Evolutionary conservation across 139 green algal genomes (phyloP).

Genomic region (Pleodorina starrii): DNA sequence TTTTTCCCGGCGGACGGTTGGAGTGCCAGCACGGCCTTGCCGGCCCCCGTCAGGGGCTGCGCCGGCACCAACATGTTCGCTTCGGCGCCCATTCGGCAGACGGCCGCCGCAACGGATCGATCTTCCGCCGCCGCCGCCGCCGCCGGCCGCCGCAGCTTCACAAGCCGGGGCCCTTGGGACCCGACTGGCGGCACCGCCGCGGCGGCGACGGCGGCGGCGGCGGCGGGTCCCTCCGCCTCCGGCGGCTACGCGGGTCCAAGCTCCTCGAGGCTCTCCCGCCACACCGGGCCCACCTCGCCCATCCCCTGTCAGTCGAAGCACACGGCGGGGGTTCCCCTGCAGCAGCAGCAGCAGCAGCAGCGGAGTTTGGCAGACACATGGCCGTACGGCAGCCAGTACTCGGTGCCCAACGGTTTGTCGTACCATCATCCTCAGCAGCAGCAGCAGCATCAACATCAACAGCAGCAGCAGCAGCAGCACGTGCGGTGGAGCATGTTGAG

Average conservation of each 20-base stretch:
- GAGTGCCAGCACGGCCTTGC: too few species aligned
- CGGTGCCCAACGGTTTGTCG: not conserved
- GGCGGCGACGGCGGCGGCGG: not conserved
- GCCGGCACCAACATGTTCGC: too few species aligned
- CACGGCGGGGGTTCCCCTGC: not conserved
- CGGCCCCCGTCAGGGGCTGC: too few species aligned
- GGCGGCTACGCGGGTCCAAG: not conserved
- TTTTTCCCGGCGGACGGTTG: not conserved
- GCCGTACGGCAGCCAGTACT: not conserved
- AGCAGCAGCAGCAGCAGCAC: not conserved
- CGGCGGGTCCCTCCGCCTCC: not conserved
- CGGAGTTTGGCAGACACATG: not conserved
- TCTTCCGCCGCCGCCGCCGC: not conserved
- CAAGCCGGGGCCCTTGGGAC: not conserved
- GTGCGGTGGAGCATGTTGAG: not conserved
- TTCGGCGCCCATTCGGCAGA: not conserved
- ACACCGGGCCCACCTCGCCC: conserved; percentile 5
- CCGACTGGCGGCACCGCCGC: not conserved
- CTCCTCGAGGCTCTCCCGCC: conserved; percentile 4
- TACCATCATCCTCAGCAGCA: too few species aligned
- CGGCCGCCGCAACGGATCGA: not conserved
- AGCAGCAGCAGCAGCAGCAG: not conserved
- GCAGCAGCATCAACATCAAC: too few species aligned
- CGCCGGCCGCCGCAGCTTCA: not conserved
- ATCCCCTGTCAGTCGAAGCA: not conserved